phyloP scores from a whole-genome alignment of 768 basidiomycete genomes.

The Gymnopilus junonius region DNA sequence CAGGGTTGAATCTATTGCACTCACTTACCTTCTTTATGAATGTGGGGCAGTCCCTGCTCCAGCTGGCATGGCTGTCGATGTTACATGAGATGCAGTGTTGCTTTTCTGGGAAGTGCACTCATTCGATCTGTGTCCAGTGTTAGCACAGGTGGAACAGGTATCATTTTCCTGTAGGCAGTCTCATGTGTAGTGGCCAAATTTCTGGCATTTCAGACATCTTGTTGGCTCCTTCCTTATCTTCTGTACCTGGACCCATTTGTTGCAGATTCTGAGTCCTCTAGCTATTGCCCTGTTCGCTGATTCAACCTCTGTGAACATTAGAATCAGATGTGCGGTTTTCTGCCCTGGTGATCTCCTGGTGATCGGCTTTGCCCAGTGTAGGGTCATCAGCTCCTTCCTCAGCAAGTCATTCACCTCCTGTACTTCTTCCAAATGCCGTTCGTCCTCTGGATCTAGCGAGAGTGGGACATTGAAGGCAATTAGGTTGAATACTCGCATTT shows the following conservation, averaged over 20 bases:
- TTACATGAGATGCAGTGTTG: slow-evolving; percentile 20
- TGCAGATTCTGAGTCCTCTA: too few relatives aligned
- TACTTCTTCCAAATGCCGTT: background rate
- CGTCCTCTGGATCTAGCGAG: slow-evolving; percentile 2
- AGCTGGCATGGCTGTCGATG: slow-evolving; percentile 20
- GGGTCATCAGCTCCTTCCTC: background rate
- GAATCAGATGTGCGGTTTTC: slow-evolving; percentile 11
- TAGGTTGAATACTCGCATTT: background rate
- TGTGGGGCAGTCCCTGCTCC: slow-evolving; percentile 20
- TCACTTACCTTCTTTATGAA: slow-evolving; percentile 18
- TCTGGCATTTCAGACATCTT: slow-evolving; percentile 27
- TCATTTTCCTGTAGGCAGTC: slow-evolving; percentile 15
- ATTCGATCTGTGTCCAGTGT: slow-evolving; percentile 6
- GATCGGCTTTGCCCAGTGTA: slow-evolving; percentile 16
- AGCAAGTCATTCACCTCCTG: slow-evolving; percentile 10
- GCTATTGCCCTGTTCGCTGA: slow-evolving; percentile 17
- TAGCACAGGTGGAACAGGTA: slow-evolving; percentile 18
- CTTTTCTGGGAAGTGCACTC: background rate
- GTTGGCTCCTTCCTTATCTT: slow-evolving; percentile 21
- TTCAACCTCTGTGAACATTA: slow-evolving; percentile 9
- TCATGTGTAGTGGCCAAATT: slow-evolving; percentile 18
- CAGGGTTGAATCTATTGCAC: slow-evolving; percentile 12
- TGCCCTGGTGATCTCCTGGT: background rate
- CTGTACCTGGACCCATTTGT: background rate
- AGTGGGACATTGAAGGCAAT: slow-evolving; percentile 14